Percentiles rank a stretch among this genome's conserved stretches.
Conservation (phyloP, 2,329 filamentous ascomycete species). For the Claviceps citrina region DNA sequence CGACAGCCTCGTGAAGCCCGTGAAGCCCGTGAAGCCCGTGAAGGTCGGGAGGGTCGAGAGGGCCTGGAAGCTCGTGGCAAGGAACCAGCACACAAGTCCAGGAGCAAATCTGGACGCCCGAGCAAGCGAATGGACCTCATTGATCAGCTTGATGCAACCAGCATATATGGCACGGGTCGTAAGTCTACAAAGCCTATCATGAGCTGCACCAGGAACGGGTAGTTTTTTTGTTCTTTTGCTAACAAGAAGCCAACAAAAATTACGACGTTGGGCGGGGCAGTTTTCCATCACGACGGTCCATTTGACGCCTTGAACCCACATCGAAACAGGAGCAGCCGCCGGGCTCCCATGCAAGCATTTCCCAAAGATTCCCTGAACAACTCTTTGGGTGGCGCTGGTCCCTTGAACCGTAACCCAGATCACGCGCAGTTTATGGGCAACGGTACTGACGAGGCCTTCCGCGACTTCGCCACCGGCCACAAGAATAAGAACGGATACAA, state of each 20-base stretch:
- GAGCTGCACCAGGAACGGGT: neutral
- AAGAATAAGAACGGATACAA: constrained; percentile 16
- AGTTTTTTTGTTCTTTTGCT: neutral
- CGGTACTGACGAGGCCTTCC: constrained; percentile 68
- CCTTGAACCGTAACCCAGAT: constrained; percentile 66
- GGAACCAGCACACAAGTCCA: constrained; percentile 22
- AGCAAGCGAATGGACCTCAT: constrained; percentile 65
- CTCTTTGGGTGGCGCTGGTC: constrained; percentile 72
- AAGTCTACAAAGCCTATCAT: constrained; percentile 26
- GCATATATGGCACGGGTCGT: constrained; percentile 87
- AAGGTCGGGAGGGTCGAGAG: too few species aligned
- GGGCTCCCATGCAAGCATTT: constrained; percentile 92
- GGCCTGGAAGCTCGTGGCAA: constrained; percentile 34
- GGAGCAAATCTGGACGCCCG: constrained; percentile 31
- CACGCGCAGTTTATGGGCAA: constrained; percentile 76
- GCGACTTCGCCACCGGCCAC: constrained; percentile 49
- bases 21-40: constrained; percentile 31
- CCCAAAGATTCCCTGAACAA: constrained; percentile 88
- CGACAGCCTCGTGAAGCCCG: constrained; percentile 11
- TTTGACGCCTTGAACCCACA: constrained; percentile 94
- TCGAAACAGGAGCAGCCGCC: constrained; percentile 69
- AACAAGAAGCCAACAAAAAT: neutral
- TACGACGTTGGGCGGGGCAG: constrained; percentile 27
- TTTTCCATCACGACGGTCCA: constrained; percentile 94
- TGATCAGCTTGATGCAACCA: constrained; percentile 89